Evolutionary conservation across 73 alveolate species (phyloP).

Genomic region (Blepharisma stoltei): DNA sequence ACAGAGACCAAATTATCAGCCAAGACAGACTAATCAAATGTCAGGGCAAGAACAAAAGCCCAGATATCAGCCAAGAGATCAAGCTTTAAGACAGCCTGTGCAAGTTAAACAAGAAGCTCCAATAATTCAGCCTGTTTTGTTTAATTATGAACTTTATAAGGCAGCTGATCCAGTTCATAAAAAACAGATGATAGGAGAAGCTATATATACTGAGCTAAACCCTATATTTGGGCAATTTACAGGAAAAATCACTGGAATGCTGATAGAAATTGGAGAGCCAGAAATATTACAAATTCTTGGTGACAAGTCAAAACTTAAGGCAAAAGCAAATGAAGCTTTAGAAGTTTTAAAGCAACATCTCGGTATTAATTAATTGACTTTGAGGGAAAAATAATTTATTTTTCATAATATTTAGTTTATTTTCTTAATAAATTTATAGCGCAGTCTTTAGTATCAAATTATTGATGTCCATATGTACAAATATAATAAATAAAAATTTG

Average conservation of each 20-base stretch:
- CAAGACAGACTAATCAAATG: too few species aligned
- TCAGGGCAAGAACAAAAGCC: too few species aligned
- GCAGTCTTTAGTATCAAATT: too few species aligned
- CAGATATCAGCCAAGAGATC: not conserved
- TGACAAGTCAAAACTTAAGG: not conserved
- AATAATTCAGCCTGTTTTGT: not conserved
- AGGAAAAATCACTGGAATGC: constrained; percentile 28
- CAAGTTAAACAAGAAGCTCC: not conserved
- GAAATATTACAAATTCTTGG: not conserved
- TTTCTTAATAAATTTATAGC: too few species aligned
- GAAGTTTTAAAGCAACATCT: not conserved
- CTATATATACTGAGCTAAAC: not conserved
- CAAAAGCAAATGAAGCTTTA: constrained; percentile 20
- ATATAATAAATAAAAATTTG: too few species aligned
- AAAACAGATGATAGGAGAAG: constrained; percentile 11
- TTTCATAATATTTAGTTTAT: too few species aligned
- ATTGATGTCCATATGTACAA: too few species aligned
- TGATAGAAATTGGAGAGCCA: not conserved
- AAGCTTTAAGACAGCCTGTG: not conserved
- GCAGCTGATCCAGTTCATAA: not conserved
- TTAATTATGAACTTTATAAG: not conserved
- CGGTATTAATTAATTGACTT: too few species aligned
- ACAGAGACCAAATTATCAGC: too few species aligned
- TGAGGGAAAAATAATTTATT: too few species aligned
- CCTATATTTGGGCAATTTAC: not conserved